Evolutionary conservation across 768 basidiomycete species (phyloP).

Genomic region (Auriculariales sp.): DNA sequence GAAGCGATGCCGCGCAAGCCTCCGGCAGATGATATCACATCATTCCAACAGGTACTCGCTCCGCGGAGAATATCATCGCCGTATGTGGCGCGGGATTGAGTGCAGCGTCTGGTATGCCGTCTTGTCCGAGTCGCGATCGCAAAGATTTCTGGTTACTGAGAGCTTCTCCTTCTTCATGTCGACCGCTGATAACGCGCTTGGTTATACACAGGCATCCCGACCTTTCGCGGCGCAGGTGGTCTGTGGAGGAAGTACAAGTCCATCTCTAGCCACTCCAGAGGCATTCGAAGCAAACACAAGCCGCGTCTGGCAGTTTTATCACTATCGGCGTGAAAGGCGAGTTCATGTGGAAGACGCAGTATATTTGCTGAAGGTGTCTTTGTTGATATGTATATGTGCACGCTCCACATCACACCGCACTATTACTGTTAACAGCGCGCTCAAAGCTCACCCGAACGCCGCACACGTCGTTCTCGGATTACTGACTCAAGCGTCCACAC

Average conservation of each 20-base stretch:
- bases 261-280: conserved; percentile 6
- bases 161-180: conserved; percentile 8
- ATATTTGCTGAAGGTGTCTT: not conserved
- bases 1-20: no score
- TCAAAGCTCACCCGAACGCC: conserved; percentile 33
- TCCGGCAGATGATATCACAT: no score
- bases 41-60: no score
- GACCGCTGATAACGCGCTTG: not conserved
- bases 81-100: conserved; percentile 49
- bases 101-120: conserved; percentile 37
- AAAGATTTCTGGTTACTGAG: not conserved
- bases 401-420: not conserved
- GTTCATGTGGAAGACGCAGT: not conserved
- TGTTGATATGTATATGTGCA: conserved; percentile 7
- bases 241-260: conserved; percentile 4
- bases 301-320: conserved; percentile 15
- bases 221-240: conserved; percentile 7
- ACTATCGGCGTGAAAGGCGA: conserved; percentile 35
- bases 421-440: conserved; percentile 23
- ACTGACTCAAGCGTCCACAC: conserved; percentile 24
- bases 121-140: conserved; percentile 3
- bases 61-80: conserved; percentile 25
- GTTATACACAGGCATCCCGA: conserved; percentile 17
- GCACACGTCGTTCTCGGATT: conserved; percentile 39
- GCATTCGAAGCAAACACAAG: conserved; percentile 6